Conservation (phyloP, 345 rosid species). For the Brassica nigra region DNA sequence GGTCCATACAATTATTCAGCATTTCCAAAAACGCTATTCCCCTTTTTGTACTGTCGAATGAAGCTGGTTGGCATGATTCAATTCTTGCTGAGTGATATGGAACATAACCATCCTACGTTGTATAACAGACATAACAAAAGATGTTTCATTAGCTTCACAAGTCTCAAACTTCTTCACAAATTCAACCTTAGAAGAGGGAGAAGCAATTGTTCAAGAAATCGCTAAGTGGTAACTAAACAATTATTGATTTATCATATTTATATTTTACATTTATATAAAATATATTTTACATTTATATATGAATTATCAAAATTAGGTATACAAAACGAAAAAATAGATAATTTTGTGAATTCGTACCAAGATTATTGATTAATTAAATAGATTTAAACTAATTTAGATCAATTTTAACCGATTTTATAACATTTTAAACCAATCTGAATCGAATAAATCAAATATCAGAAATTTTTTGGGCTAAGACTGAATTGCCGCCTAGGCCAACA, state of each 20-base stretch:
- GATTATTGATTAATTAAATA: background rate
- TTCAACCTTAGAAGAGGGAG: background rate
- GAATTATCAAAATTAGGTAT: no score
- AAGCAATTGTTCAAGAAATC: background rate
- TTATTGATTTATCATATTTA: no score
- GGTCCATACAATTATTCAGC: constrained; percentile 92
- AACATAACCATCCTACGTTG: constrained; percentile 84
- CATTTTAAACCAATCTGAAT: background rate
- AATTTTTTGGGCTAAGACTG: background rate
- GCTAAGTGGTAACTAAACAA: background rate
- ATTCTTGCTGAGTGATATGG: constrained; percentile 97
- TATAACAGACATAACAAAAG: background rate
- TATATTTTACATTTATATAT: no score
- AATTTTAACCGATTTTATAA: no score
- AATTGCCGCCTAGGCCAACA: background rate
- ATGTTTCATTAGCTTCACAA: background rate
- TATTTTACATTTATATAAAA: no score
- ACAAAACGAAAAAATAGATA: background rate
- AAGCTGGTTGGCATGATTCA: constrained; percentile 78
- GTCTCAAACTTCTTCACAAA: background rate
- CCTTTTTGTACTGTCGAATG: constrained; percentile 70
- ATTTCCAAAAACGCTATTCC: constrained; percentile 81
- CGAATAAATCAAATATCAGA: background rate
- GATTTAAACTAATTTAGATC: background rate
- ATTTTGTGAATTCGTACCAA: background rate